A percentile compares a stretch with the other conserved stretches of the same genome.
Conservation (phyloP, 2,329 filamentous ascomycete species). For the Verticillium dahliae region DNA sequence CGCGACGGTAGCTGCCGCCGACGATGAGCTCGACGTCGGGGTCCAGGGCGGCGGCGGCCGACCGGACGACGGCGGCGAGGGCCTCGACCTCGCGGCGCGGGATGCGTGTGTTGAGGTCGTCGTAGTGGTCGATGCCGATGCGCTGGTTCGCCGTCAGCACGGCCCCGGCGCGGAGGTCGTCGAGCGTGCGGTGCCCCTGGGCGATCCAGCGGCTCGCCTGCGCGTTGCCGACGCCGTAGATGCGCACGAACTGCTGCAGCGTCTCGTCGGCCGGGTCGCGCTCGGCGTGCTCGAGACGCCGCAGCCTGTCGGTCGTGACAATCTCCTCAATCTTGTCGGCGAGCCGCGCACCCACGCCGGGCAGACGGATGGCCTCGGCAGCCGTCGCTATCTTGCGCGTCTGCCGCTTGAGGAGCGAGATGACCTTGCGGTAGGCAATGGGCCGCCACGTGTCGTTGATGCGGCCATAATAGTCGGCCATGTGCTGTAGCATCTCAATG, state of each 20-base stretch:
- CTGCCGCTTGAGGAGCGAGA: slow-evolving; percentile 66
- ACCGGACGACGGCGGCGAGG: slow-evolving; percentile 59
- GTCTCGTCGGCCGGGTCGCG: slow-evolving; percentile 58
- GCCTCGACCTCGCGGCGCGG: slow-evolving; percentile 68
- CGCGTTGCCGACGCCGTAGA: slow-evolving; percentile 70
- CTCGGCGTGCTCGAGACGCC: slow-evolving; percentile 64
- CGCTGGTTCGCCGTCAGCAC: slow-evolving; percentile 63
- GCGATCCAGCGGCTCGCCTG: slow-evolving; percentile 72
- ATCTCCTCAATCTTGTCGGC: slow-evolving; percentile 90
- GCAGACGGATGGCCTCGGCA: slow-evolving; percentile 61
- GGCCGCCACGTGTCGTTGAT: slow-evolving; percentile 73
- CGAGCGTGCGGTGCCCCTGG: slow-evolving; percentile 66
- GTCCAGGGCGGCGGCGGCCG: slow-evolving; percentile 55
- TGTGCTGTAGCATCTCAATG: slow-evolving; percentile 69
- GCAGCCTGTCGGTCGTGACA: slow-evolving; percentile 63
- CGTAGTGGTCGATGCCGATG: slow-evolving; percentile 72
- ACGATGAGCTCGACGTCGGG: slow-evolving; percentile 62
- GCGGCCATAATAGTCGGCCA: slow-evolving; percentile 71
- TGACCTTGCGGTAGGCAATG: slow-evolving; percentile 69
- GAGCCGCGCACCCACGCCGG: slow-evolving; percentile 64
- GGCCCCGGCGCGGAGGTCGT: slow-evolving; percentile 59
- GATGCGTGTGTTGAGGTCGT: slow-evolving; percentile 74
- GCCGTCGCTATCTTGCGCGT: slow-evolving; percentile 56
- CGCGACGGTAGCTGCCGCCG: slow-evolving; percentile 79
- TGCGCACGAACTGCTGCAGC: slow-evolving; percentile 63